Percentiles rank a stretch among this genome's conserved stretches.
These are phyloP conservation scores for Aphanomyces cochlioides DNA, from an alignment of 352 stramenopile genomes.

Conservation along the genomic window DNA sequence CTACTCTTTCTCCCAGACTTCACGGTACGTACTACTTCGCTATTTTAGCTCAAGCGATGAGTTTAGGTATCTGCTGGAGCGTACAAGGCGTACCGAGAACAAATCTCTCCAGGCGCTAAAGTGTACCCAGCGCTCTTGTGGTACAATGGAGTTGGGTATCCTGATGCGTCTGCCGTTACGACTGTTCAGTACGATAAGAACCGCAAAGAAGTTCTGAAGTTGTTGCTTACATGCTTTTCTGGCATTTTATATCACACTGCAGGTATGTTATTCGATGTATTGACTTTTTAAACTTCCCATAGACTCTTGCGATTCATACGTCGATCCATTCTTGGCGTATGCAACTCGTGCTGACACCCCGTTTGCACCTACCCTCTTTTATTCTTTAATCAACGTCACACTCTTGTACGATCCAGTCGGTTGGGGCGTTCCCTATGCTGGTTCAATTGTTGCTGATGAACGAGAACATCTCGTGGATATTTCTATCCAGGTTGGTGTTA, in stretches of 20 bases:
- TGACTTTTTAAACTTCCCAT: constrained; percentile 2
- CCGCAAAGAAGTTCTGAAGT: constrained; percentile 92
- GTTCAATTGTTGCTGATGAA: constrained; percentile 85
- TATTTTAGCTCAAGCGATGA: constrained; percentile 52
- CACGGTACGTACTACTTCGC: constrained; percentile 40
- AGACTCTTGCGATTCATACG: constrained; percentile 86
- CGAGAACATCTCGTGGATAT: constrained; percentile 90
- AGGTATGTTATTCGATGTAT: constrained; percentile 37
- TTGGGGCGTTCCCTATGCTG: constrained; percentile 85
- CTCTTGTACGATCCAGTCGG: constrained; percentile 91
- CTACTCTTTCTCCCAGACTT: constrained; percentile 83
- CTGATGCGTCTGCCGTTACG: constrained; percentile 66
- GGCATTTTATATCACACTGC: constrained; percentile 94
- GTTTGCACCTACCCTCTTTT: constrained; percentile 94
- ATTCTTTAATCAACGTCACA: constrained; percentile 95
- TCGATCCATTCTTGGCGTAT: constrained; percentile 89
- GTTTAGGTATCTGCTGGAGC: constrained; percentile 16
- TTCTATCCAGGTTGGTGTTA: constrained; percentile 35
- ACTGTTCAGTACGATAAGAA: constrained; percentile 89
- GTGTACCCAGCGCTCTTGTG: constrained; percentile 78
- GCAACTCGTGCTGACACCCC: constrained; percentile 86
- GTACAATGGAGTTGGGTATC: constrained; percentile 75
- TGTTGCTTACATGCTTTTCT: constrained; percentile 93
- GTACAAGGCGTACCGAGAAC: constrained; percentile 31
- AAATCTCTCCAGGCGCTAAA: constrained; percentile 33